phyloP scores from a whole-genome alignment of 23 red algal genomes.

The Agarophyton chilense region DNA sequence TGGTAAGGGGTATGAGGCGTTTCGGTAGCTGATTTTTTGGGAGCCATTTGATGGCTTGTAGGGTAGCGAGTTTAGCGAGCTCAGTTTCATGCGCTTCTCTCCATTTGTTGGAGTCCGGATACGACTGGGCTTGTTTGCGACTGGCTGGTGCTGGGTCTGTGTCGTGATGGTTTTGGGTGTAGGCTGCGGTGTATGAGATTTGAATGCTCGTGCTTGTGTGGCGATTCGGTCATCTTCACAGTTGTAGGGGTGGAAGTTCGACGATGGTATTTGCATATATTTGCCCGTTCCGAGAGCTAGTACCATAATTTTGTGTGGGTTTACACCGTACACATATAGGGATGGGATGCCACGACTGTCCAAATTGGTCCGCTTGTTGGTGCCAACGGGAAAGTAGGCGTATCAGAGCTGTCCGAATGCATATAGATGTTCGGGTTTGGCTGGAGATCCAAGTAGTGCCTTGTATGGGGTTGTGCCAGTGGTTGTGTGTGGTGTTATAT shows the following conservation, averaged over 20 bases:
- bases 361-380: background rate
- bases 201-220: background rate
- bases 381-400: background rate
- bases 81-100: background rate
- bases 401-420: constrained; percentile 8
- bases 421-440: background rate
- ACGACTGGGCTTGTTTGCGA: background rate
- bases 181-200: background rate
- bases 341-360: background rate
- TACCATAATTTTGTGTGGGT: background rate
- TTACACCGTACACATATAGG: background rate
- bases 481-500: background rate
- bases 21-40: background rate
- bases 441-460: background rate
- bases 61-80: background rate
- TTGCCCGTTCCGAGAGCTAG: background rate
- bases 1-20: background rate
- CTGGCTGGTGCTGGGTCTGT: background rate
- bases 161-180: background rate
- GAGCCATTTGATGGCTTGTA: background rate
- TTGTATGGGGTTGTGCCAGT: background rate
- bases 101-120: background rate
- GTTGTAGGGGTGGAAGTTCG: background rate
- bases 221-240: background rate
- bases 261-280: background rate